Conservation (phyloP, 192 early-diverging fungal species). For the Coemansia reversa region DNA sequence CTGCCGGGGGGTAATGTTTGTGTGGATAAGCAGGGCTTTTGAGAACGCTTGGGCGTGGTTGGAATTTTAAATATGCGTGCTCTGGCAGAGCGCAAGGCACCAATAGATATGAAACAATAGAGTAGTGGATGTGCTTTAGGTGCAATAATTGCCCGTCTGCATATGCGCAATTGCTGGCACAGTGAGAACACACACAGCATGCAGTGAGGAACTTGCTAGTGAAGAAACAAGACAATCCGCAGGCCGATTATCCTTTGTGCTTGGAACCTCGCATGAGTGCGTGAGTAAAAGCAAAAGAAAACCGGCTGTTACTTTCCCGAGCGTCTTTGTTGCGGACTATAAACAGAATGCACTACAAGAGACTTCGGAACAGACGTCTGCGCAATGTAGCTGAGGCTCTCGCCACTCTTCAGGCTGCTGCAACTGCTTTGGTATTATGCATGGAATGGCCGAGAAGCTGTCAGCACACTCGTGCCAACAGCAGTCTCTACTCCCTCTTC, state of each 20-base stretch:
- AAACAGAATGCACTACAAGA: not conserved
- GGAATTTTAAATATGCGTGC: not conserved
- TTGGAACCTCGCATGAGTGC: not conserved
- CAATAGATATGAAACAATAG: not conserved
- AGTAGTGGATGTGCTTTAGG: not conserved
- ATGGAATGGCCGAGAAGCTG: not conserved
- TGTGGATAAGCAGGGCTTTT: conserved; percentile 9
- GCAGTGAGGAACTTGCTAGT: not conserved
- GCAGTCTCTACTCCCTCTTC: not conserved
- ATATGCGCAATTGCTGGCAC: not conserved
- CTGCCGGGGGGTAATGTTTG: not conserved
- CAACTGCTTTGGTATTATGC: not conserved
- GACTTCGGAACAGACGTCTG: not conserved
- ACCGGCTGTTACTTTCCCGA: not conserved
- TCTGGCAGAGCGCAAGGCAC: not conserved
- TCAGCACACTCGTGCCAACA: not conserved
- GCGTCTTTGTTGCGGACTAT: not conserved
- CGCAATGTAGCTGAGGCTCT: not conserved
- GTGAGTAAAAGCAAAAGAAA: not conserved
- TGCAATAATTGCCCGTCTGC: conserved; percentile 4
- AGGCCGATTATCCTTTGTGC: not conserved
- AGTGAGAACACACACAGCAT: not conserved
- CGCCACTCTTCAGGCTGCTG: not conserved
- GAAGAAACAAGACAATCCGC: not conserved
- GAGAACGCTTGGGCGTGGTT: conserved; percentile 15